Conservation (phyloP, 2,329 filamentous ascomycete species). For the Pleurostoma richardsiae region DNA sequence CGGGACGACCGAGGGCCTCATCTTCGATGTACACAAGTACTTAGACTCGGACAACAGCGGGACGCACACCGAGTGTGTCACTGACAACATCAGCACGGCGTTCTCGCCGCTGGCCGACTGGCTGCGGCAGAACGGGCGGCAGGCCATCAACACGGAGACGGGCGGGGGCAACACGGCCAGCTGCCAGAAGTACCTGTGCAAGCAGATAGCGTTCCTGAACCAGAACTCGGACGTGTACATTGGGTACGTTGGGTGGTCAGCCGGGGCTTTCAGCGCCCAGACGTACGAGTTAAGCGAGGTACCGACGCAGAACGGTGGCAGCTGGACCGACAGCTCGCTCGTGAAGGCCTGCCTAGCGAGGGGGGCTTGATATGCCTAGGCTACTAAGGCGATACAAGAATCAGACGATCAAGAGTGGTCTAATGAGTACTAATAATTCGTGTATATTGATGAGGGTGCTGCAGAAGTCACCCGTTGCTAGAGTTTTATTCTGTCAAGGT, state of each 20-base stretch:
- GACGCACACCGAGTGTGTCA: constrained; percentile 43
- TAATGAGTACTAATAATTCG: too few relatives aligned
- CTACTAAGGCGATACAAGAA: too few relatives aligned
- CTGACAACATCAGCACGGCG: constrained; percentile 29
- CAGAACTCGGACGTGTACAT: constrained; percentile 24
- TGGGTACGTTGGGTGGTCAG: constrained; percentile 20
- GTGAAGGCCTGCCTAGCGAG: constrained; percentile 14
- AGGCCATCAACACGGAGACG: constrained; percentile 28
- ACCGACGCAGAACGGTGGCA: constrained; percentile 13
- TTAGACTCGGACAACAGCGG: constrained; percentile 55
- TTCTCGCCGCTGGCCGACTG: constrained; percentile 26
- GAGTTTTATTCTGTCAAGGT: too few relatives aligned
- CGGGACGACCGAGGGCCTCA: constrained; percentile 44
- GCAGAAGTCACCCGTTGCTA: too few relatives aligned
- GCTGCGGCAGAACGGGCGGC: constrained; percentile 22
- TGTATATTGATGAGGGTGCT: too few relatives aligned
- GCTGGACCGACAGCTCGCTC: constrained; percentile 12
- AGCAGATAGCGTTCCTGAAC: constrained; percentile 27
- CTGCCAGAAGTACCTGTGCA: constrained; percentile 22
- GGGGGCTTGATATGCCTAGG: too few relatives aligned
- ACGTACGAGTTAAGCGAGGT: constrained; percentile 20
- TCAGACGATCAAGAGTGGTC: too few relatives aligned
- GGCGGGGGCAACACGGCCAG: constrained; percentile 25
- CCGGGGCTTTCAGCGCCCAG: constrained; percentile 16
- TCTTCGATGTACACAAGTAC: constrained; percentile 58